These are phyloP conservation scores for Dillenia suffruticosa DNA, from an alignment of 164 flowering plant species.

Conservation along the genomic window DNA sequence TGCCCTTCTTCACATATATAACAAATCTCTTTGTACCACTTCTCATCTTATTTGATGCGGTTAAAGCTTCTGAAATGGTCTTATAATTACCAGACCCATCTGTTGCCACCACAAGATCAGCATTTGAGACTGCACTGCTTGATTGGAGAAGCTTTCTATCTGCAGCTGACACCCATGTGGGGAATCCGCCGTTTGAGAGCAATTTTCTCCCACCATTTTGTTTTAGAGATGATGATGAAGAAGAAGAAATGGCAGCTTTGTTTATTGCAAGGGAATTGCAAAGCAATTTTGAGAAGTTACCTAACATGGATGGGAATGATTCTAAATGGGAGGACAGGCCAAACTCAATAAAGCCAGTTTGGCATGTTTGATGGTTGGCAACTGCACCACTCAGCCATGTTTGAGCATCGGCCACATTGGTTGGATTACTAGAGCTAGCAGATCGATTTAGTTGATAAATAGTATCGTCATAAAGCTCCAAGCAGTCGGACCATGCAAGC, in stretches of 20 bases:
- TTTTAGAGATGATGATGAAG: neutral
- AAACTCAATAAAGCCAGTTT: slow-evolving; percentile 46
- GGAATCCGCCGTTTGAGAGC: slow-evolving; percentile 23
- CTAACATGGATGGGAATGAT: slow-evolving; percentile 20
- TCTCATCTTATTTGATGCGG: slow-evolving; percentile 21
- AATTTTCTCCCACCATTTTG: slow-evolving; percentile 24
- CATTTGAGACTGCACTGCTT: slow-evolving; percentile 9
- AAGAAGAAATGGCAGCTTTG: slow-evolving; percentile 9
- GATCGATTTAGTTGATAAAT: slow-evolving; percentile 36
- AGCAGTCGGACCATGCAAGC: slow-evolving; percentile 28
- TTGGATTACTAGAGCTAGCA: slow-evolving; percentile 8
- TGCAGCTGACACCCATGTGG: slow-evolving; percentile 43
- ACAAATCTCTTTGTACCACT: slow-evolving; percentile 33
- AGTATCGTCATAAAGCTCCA: slow-evolving; percentile 52
- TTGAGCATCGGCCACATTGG: neutral
- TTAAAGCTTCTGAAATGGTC: slow-evolving; percentile 55
- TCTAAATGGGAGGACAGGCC: slow-evolving; percentile 21
- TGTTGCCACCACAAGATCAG: slow-evolving; percentile 56
- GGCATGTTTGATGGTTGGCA: too few relatives aligned
- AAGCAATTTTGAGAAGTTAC: slow-evolving; percentile 40
- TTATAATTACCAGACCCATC: slow-evolving; percentile 60
- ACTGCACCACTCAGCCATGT: too few relatives aligned
- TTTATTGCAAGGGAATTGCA: slow-evolving; percentile 57
- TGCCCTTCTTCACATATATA: slow-evolving; percentile 50
- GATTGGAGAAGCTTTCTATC: slow-evolving; percentile 44